Percentiles rank a stretch among this genome's conserved stretches.
These are phyloP conservation scores for Gossypium laxum DNA, from an alignment of 441 rosid genomes.

Conservation along the genomic window DNA sequence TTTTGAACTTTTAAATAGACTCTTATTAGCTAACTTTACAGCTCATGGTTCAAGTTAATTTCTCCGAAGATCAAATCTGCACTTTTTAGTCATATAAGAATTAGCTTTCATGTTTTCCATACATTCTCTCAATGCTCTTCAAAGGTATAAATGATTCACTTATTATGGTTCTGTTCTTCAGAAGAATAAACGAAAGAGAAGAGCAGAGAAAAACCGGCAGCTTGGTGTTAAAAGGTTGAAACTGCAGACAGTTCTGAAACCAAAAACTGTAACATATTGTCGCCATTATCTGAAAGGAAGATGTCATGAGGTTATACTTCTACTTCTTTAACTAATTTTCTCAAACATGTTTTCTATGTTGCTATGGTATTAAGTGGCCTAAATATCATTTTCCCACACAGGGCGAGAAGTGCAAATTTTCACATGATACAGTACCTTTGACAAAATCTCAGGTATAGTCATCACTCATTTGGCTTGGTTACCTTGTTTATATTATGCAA, in stretches of 20 bases:
- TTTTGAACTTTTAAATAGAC: not conserved
- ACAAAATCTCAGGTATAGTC: constrained; percentile 66
- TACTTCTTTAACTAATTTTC: not conserved
- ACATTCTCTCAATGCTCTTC: not conserved
- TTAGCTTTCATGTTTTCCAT: not conserved
- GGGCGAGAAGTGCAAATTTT: constrained; percentile 81
- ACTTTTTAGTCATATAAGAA: not conserved
- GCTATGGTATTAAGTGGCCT: not conserved
- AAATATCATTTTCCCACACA: constrained; percentile 22
- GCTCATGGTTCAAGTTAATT: not conserved
- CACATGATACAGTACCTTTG: constrained; percentile 68
- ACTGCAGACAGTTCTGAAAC: constrained; percentile 48
- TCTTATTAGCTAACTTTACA: not conserved
- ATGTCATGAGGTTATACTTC: constrained; percentile 53
- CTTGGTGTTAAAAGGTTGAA: constrained; percentile 76
- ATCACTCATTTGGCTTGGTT: constrained; percentile 6
- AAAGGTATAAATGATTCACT: not conserved
- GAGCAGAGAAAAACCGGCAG: constrained; percentile 58
- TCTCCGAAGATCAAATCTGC: not conserved
- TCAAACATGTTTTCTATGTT: not conserved
- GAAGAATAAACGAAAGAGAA: constrained; percentile 52
- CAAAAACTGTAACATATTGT: constrained; percentile 45
- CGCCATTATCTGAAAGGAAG: constrained; percentile 68
- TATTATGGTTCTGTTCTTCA: constrained; percentile 27
- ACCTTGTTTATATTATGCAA: constrained; percentile 6